A percentile compares a stretch with the other conserved stretches of the same genome.
phyloP scores from a whole-genome alignment of 768 basidiomycete genomes.

The Piloderma croceum region DNA sequence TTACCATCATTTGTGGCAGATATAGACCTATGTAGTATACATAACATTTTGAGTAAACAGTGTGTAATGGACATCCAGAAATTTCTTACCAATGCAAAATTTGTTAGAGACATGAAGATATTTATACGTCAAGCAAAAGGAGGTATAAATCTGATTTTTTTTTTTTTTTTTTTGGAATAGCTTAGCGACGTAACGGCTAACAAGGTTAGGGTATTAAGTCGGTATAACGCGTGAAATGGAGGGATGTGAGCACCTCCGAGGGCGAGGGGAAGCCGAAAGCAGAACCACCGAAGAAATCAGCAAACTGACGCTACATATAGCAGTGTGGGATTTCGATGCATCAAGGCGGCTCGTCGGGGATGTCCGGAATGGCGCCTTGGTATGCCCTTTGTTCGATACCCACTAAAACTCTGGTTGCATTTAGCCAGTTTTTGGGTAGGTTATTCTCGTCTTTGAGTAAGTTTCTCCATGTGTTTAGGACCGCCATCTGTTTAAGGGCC shows the following conservation, averaged over 20 bases:
- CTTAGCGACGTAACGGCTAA: neutral
- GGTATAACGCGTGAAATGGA: too few species aligned
- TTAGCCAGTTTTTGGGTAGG: slow-evolving; percentile 16
- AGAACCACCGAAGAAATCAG: too few species aligned
- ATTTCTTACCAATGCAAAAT: neutral
- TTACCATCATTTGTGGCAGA: too few species aligned
- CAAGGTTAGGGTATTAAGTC: slow-evolving; percentile 1
- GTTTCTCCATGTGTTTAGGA: slow-evolving; percentile 18
- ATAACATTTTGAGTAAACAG: too few species aligned
- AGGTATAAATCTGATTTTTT: neutral
- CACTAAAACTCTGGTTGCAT: slow-evolving; percentile 27
- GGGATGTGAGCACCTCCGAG: too few species aligned
- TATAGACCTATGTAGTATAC: too few species aligned
- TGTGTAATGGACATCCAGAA: too few species aligned
- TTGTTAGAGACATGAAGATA: neutral
- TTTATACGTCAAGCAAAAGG: too few species aligned
- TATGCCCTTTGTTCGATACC: slow-evolving; percentile 17
- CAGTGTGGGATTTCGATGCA: slow-evolving; percentile 5
- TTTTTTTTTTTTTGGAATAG: slow-evolving; percentile 5
- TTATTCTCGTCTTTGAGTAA: slow-evolving; percentile 10
- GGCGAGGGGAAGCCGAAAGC: too few species aligned
- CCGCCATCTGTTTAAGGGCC: slow-evolving; percentile 7
- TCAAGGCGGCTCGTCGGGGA: neutral
- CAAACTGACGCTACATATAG: slow-evolving; percentile 1
- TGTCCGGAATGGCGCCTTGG: neutral